Conservation (phyloP, 768 basidiomycete genomes). For the Rossbeevera mucosa region DNA sequence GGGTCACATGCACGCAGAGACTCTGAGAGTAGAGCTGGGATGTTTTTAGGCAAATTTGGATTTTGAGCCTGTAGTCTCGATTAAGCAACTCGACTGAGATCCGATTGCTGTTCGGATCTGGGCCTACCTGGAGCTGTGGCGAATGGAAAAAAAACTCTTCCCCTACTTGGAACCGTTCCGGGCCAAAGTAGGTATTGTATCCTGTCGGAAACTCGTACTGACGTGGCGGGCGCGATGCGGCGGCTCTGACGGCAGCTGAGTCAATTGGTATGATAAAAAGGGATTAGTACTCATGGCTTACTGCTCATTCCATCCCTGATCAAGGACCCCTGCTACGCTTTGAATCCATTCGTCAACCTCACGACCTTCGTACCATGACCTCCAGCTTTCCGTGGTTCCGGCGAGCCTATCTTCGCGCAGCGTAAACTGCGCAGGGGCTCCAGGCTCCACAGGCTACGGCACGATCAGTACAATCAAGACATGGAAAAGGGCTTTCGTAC, state of each 20-base stretch:
- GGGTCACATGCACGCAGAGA: slow-evolving; percentile 84
- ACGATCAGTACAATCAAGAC: slow-evolving; percentile 4
- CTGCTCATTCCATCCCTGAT: slow-evolving; percentile 89
- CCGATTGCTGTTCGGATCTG: neutral
- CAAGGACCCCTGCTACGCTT: slow-evolving; percentile 78
- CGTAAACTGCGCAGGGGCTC: slow-evolving; percentile 57
- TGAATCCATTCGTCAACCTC: slow-evolving; percentile 96
- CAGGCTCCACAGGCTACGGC: slow-evolving; percentile 68
- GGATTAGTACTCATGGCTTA: slow-evolving; percentile 32
- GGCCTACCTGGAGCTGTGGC: slow-evolving; percentile 46
- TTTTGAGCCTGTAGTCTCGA: slow-evolving; percentile 42
- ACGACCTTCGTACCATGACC: slow-evolving; percentile 66
- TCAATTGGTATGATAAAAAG: neutral
- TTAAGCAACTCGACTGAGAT: slow-evolving; percentile 7
- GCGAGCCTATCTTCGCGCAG: slow-evolving; percentile 71
- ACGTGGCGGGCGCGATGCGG: slow-evolving; percentile 49
- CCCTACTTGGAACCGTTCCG: slow-evolving; percentile 77
- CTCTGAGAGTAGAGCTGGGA: slow-evolving; percentile 72
- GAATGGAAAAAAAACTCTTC: slow-evolving; percentile 87
- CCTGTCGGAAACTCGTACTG: slow-evolving; percentile 97
- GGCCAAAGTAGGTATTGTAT: slow-evolving; percentile 76
- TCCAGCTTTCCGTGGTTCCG: slow-evolving; percentile 79
- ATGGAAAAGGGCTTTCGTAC: slow-evolving; percentile 34
- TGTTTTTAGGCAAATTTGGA: slow-evolving; percentile 65
- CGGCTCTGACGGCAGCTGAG: slow-evolving; percentile 41